phyloP scores from a whole-genome alignment of 805 yeast species.

The Yarrowia divulgata region DNA sequence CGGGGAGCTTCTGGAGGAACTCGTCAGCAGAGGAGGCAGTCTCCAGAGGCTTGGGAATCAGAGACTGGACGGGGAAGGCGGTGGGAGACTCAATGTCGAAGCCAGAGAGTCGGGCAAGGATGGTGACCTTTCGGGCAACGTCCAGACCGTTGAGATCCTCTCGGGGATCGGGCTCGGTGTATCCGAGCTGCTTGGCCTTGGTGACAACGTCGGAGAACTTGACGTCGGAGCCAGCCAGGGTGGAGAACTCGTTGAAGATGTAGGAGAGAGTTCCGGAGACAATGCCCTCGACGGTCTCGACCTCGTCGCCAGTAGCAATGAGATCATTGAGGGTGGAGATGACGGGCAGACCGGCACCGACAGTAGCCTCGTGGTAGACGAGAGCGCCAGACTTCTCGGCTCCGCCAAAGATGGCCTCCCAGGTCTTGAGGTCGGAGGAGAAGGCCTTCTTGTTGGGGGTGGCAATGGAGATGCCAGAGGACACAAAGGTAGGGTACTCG shows the following conservation, averaged over 20 bases:
- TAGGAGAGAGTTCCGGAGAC: constrained; percentile 95
- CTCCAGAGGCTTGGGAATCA: constrained; percentile 88
- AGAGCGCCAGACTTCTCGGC: constrained; percentile 66
- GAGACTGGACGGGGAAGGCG: constrained; percentile 91
- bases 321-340: constrained; percentile 88
- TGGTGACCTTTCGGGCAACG: constrained; percentile 97
- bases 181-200: constrained; percentile 89
- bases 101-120: constrained; percentile 92
- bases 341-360: constrained; percentile 97
- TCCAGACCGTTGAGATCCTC: constrained; percentile 98
- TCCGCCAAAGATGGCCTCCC: constrained; percentile 74
- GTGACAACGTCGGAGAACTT: constrained; percentile 90
- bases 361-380: constrained; percentile 97
- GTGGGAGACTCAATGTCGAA: constrained; percentile 83
- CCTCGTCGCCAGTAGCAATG: constrained; percentile 90
- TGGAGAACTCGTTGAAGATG: constrained; percentile 91
- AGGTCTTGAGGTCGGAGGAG: constrained; percentile 72
- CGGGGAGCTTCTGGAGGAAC: constrained; percentile 79
- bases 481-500: constrained; percentile 75
- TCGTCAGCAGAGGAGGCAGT: constrained; percentile 66
- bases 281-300: constrained; percentile 92
- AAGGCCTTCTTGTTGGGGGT: constrained; percentile 99
- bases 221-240: constrained; percentile 63
- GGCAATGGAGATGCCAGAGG: constrained; percentile 86
- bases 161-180: constrained; percentile 99